phyloP scores from a whole-genome alignment of 192 early-diverging fungal species.

The Gorgonomyces haynaldii region DNA sequence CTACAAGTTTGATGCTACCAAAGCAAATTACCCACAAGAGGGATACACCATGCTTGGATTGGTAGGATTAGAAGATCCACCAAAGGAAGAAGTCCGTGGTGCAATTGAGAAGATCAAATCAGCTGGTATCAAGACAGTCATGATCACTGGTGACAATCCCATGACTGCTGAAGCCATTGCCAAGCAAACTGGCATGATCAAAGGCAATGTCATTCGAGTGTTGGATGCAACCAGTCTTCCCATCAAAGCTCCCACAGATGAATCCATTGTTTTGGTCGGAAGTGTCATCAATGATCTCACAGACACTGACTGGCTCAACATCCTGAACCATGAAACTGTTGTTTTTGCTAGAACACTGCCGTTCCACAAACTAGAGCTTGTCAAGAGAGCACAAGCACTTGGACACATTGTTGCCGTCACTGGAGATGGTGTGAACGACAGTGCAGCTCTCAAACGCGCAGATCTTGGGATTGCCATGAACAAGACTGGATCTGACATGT shows the following conservation, averaged over 20 bases:
- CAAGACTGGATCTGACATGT: slow-evolving; percentile 84
- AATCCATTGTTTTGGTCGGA: slow-evolving; percentile 61
- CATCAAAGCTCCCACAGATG: background rate
- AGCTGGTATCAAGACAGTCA: slow-evolving; percentile 90
- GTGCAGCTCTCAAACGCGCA: slow-evolving; percentile 85
- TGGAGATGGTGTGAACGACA: slow-evolving; percentile 93
- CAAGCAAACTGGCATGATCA: background rate
- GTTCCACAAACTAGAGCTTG: slow-evolving; percentile 90
- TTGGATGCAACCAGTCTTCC: background rate
- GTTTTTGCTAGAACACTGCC: slow-evolving; percentile 92
- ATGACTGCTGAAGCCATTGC: slow-evolving; percentile 70
- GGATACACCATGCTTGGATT: slow-evolving; percentile 72
- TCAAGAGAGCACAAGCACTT: slow-evolving; percentile 70
- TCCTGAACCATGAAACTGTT: slow-evolving; percentile 68
- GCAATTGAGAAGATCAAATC: slow-evolving; percentile 71
- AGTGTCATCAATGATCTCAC: slow-evolving; percentile 57
- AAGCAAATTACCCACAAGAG: slow-evolving; percentile 56
- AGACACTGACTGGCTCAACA: slow-evolving; percentile 69
- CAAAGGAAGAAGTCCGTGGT: slow-evolving; percentile 85
- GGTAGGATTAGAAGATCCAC: slow-evolving; percentile 83
- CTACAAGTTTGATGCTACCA: slow-evolving; percentile 58
- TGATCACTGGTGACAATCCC: slow-evolving; percentile 95
- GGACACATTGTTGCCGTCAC: slow-evolving; percentile 96
- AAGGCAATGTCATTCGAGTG: background rate
- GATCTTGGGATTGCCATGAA: slow-evolving; percentile 98